Base-by-base conservation (phyloP, 208 protist species). In the Zelonia costaricensis region DNA sequence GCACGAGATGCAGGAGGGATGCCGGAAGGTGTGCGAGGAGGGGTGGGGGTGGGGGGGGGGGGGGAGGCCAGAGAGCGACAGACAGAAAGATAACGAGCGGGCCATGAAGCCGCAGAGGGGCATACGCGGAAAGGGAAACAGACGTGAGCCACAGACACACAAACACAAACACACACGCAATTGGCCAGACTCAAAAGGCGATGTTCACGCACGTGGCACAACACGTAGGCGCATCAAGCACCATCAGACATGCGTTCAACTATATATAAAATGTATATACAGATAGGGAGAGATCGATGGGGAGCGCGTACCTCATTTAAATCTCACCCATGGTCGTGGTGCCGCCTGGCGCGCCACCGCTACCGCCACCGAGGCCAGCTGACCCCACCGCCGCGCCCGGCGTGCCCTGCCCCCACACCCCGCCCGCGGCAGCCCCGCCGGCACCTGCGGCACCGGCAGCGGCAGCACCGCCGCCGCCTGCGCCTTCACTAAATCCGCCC, bases 251-350 rank as follows among this genome's bases (percentile, higher is more conserved):
- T 3, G 27, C 46, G 6, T n/a, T 1, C 43, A 16, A n/a, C 9
- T 15, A 48, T 4, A 23, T 9, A 53, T n/a, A 4, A 12, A 33
- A 25, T 39, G 1, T 7, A 10, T 42, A 38, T 16, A 22, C 15
- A 45, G 36, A 38, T n/a, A 16, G 7, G 31, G 7, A 18, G 15
- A 35, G 30, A 23, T n/a, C n/a, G 47, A 22, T 38, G n/a, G 28
- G 15, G 13, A 22, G 1, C 20, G n/a, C 22, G n/a, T 16, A 20
- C 4, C 39, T 1, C 30, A 5, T 0, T 60, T 54, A 68, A 28
- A 68, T 59, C 18, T 59, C 52, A 16, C 62, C 33, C 8, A 28
- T 25, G 6, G 40, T 49, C 16, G 49, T 30, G 8, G 39, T 27
- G 2, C 5, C 22, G 30, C 44, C 43, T 60, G 60, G 12, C 6